Evolutionary conservation across 768 basidiomycete genomes (phyloP), one percentile per base, ranked within the genome.

Genomic region (Collybiopsis luxurians): DNA sequence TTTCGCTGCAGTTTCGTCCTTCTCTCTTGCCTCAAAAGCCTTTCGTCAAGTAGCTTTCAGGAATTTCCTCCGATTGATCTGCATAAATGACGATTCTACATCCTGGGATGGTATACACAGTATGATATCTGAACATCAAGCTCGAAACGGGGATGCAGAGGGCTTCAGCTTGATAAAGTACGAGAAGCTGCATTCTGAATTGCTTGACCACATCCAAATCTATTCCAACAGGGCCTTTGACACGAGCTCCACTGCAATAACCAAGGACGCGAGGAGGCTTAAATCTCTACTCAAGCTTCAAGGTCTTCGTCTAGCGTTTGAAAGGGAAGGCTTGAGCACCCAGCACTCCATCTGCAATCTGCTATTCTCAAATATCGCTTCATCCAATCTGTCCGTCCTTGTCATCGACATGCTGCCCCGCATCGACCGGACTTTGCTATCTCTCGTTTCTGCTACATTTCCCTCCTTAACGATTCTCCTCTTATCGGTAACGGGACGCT

Each of bases 401-500:
- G 75, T 69, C 7, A 70, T 90, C 34, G 79, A 77, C 1, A 72
- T 68, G 23, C 67, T 90, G n/a, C 82, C 86, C 59, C 77, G 77
- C 26, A 80, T 90, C 38, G 84, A 85, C 59, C 57, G 67, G 19
- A 61, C 69, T 12, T 64, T 88, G 43, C 73, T 90, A 26, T 59
- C 61, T 5, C 58, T 73, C n/a, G 71, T 89, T 34, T 74, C 82
- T 1, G 61, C 59, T 15, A 67, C 67, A 1, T 82, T 87, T 51
- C 78, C 80, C 34, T 64, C 60, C 26, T 68, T 90, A 43, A 55
- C 58, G 2, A 69, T 74, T 49, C 77, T 90, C 12, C 73, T 81
- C 59, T 71, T 89, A 47, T 83, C 81, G 62, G 83, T 81, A 57
- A 79, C 81, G 4, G 84, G 86, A 59, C 76, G 83, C 71, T 89